Evolutionary conservation across 129 eudicot genomes (phyloP), one percentile per base, ranked within the genome.

Genomic region (Lonicera japonica): DNA sequence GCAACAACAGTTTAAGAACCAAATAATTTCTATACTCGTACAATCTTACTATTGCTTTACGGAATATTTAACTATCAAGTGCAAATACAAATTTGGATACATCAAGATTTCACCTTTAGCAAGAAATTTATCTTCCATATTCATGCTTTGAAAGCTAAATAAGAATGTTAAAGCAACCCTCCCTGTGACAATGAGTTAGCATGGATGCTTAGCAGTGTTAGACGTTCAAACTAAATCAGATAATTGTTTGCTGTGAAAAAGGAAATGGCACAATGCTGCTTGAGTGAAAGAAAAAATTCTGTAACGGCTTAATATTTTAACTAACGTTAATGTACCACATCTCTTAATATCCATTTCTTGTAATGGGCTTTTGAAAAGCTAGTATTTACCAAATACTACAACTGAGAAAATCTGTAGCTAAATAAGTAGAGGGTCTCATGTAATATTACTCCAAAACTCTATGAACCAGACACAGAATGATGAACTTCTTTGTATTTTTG

Each of bases 101-200:
- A n/a, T 25, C 47, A 62, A 56, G n/a, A 21, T 64, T 77, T 67
- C 72, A 76, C 90, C 90, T 76, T 59, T 67, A 47, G 56, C 68
- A 65, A 66, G 61, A 58, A 64, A 62, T 56, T 58, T 68, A 76
- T 79, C 80, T 50, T 76, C 90, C 75, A 70, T 40, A 59, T 69
- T 82, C 90, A 76, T 83, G 66, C 43, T 24, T 18, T 39, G 13
- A 41, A 48, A 25, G 59, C 17, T 22, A 59, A 19, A 29, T 34
- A 34, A 29, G 56, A 14, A 78, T 54, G 63, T 34, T 24, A 68
- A 63, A 53, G 56, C 60, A 54, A 45, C 60, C 64, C 66, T 70
- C 77, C 77, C 80, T 73, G 77, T 38, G 60, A 70, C 52, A 36
- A 58, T 67, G 21, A 66, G 52, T 58, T 65, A 65, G 58, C 60